Evolutionary conservation across 2,329 filamentous ascomycete species (phyloP), one percentile per base, ranked within the genome.

Genomic region (Fusarium algeriense): DNA sequence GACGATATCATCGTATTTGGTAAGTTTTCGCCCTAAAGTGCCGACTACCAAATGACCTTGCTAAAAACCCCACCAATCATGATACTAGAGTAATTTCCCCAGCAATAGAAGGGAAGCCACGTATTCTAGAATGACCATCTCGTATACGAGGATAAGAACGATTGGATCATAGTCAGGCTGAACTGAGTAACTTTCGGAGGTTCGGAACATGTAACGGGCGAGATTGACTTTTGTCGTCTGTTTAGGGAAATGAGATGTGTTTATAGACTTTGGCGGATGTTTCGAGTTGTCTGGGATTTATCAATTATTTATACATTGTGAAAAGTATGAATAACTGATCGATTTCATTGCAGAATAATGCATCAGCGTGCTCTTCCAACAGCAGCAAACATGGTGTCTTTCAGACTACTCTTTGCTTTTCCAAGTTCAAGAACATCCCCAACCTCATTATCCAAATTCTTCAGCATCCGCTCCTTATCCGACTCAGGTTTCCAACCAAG

Each of bases 51-150:
- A 57, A n/a, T n/a, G 37, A 40, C 19, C 43, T 38, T 40, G 26
- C 13, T 26, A 35, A 12, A 52, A 50, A 11, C 19, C 49, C 67
- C 68, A 71, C 68, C 68, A 71, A 71, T 71, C 46, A 48, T 6
- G 17, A 6, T 53, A n/a, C 6, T 20, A 44, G n/a, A 10, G n/a
- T 53, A 63, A 32, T 67, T 71, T 54, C 62, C 68, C 68, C 62
- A 67, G 68, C 62, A 70, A 70, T 70, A 52, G 30, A 44, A 57
- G 54, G 26, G 7, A 20, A 45, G n/a, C 53, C 57, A 45, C 40
- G 68, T 63, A 44, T 55, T 60, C 37, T 52, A 43, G 35, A 52
- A 48, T 55, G 43, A 52, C 46, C 45, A n/a, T 46, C 32, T 55
- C 28, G 38, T 34, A n/a, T 37, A 23, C 20, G 38, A 14, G 50